Evolutionary conservation across 805 yeast species (phyloP).

Genomic region (Ogataea corticis): DNA sequence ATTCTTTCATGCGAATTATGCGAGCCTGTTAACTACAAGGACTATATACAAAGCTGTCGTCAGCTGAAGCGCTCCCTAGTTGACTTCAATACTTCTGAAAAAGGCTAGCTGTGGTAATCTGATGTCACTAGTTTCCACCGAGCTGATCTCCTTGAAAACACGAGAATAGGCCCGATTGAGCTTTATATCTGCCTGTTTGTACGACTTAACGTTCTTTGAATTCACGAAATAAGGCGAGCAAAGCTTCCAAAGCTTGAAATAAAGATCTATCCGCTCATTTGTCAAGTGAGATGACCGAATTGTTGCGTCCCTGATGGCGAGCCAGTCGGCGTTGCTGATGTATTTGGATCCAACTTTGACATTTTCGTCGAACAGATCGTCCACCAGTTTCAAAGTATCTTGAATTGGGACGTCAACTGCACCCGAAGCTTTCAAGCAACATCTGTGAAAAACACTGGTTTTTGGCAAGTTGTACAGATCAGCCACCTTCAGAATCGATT

Average conservation of each 20-base stretch:
- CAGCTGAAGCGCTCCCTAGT: slow-evolving; percentile 4
- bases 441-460: slow-evolving; percentile 72
- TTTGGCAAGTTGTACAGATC: slow-evolving; percentile 56
- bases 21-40: no score
- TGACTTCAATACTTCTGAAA: slow-evolving; percentile 9
- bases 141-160: slow-evolving; percentile 34
- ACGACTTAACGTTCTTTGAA: slow-evolving; percentile 42
- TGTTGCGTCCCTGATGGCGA: slow-evolving; percentile 80
- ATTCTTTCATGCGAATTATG: no score
- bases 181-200: slow-evolving; percentile 43
- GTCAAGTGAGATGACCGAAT: slow-evolving; percentile 40
- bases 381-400: slow-evolving; percentile 46
- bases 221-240: slow-evolving; percentile 49
- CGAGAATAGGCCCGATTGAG: slow-evolving; percentile 40
- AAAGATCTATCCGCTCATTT: slow-evolving; percentile 49
- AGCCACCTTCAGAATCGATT: slow-evolving; percentile 62
- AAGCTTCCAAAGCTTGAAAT: slow-evolving; percentile 51
- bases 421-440: slow-evolving; percentile 71
- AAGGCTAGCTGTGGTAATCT: slow-evolving; percentile 38
- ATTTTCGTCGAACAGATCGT: slow-evolving; percentile 40
- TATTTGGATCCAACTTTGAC: slow-evolving; percentile 50
- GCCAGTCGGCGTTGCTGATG: slow-evolving; percentile 83
- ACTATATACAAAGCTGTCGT: not conserved
- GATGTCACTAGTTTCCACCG: slow-evolving; percentile 37
- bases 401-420: slow-evolving; percentile 50